Conservation (phyloP, 257 asterid species). For the Plantago ovata region DNA sequence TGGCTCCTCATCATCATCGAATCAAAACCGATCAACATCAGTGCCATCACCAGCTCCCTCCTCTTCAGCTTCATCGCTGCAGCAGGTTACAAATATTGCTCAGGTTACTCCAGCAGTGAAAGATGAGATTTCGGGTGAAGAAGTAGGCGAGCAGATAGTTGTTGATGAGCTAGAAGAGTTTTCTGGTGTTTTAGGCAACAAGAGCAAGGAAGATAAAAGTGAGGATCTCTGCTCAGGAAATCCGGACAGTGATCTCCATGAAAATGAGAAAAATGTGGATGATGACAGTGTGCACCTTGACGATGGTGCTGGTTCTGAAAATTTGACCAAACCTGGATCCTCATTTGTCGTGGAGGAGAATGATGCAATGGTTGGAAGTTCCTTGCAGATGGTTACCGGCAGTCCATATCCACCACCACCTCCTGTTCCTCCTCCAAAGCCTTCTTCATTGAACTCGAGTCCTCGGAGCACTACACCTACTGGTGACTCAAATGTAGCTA, state of each 20-base stretch:
- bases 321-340: conserved; percentile 41
- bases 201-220: conserved; percentile 29
- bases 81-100: conserved; percentile 35
- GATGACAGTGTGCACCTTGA: conserved; percentile 36
- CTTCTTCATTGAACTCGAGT: conserved; percentile 44
- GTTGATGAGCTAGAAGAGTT: conserved; percentile 44
- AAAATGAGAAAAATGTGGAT: conserved; percentile 33
- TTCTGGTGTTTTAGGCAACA: conserved; percentile 30
- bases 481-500: conserved; percentile 41
- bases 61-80: conserved; percentile 48
- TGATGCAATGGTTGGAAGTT: conserved; percentile 44
- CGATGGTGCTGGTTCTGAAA: conserved; percentile 41
- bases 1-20: conserved; percentile 72
- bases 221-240: conserved; percentile 45
- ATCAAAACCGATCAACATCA: conserved; percentile 53
- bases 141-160: conserved; percentile 47
- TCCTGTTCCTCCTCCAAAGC: conserved; percentile 93
- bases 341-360: conserved; percentile 48
- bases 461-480: conserved; percentile 46
- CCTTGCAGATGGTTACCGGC: conserved; percentile 45
- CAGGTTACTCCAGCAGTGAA: conserved; percentile 45
- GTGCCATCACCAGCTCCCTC: conserved; percentile 39
- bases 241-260: conserved; percentile 33
- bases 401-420: conserved; percentile 95
- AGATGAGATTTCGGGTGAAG: conserved; percentile 54